Conservation (phyloP, 2,329 filamentous ascomycete genomes). For the Xylariaceae sp. region DNA sequence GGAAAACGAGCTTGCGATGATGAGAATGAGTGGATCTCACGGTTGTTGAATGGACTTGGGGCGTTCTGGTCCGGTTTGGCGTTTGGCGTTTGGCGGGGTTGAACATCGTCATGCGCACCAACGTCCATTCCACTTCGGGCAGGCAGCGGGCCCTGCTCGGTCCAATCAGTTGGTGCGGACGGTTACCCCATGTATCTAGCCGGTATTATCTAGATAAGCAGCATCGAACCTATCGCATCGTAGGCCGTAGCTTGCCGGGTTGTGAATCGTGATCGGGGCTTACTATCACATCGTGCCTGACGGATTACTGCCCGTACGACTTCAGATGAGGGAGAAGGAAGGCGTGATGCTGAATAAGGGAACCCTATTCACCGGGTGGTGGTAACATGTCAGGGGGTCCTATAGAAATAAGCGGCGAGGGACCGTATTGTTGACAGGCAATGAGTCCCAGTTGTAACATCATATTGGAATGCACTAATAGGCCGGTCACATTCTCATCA, state of each 20-base stretch:
- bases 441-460: too few relatives aligned
- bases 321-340: not conserved
- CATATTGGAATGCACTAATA: too few relatives aligned
- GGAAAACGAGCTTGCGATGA: not conserved
- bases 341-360: not conserved
- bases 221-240: not conserved
- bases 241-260: not conserved
- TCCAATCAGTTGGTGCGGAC: not conserved
- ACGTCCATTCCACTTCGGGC: not conserved
- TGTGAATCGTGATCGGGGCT: not conserved
- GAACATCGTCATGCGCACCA: not conserved
- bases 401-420: too few relatives aligned
- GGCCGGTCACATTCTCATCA: too few relatives aligned
- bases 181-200: not conserved
- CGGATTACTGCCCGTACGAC: not conserved
- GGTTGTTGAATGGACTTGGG: too few relatives aligned
- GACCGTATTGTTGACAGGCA: too few relatives aligned
- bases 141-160: not conserved
- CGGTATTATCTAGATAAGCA: not conserved
- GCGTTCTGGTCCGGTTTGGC: too few relatives aligned
- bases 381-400: too few relatives aligned
- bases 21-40: not conserved
- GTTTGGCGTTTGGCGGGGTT: not conserved
- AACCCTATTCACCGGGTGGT: not conserved
- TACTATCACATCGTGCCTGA: not conserved